Base-by-base conservation (phyloP, 1,284 basidiomycete genomes). In the Microbotryum silenes-acaulis region DNA sequence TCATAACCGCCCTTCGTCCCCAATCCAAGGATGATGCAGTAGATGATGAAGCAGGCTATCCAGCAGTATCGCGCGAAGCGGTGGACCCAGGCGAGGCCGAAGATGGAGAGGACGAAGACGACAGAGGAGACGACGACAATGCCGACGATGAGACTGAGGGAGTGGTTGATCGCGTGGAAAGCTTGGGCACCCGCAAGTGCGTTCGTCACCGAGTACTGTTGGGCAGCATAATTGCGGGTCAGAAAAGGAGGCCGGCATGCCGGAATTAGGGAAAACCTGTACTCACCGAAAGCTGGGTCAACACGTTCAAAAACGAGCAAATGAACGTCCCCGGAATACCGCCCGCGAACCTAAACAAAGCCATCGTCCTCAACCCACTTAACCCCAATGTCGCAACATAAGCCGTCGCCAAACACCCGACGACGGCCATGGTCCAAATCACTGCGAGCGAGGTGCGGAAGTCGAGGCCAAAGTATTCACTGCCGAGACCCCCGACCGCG, bases 331-430 rank as follows among this genome's bases (percentile, higher is more conserved):
- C 65, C 12, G 53, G 51, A 21, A 23, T 27, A 44, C 52, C 45
- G 5, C 37, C 58, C 12, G 45, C 44, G 33, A 54, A 54, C 27
- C 45, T 44, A 31, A 69, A 70, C 37, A 76, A 73, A 12, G 77
- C 76, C 81, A 86, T 85, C 1, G 83, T 85, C 6, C 84, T 78
- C 54, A 86, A 72, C 8, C 85, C 85, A 65, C 77, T 74, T 1
- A 84, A 83, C 0, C 84, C 84, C n/a, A 86, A 78, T 1, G 78
- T 82, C 16, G 83, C 80, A 54, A 83, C 79, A 69, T 82, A 83
- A 0, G 80, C 79, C 0, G 78, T 78, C 23, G 75, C 70, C 4
- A 68, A 66, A 1, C 72, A 72, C 45, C 76, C 77, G 37, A 78
- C 71, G 0, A 72, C 74, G 20, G 73, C 72, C 52, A 78, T 78